Evolutionary conservation across 2,329 filamentous ascomycete species (phyloP).

Genomic region (Botrytis paeoniae): DNA sequence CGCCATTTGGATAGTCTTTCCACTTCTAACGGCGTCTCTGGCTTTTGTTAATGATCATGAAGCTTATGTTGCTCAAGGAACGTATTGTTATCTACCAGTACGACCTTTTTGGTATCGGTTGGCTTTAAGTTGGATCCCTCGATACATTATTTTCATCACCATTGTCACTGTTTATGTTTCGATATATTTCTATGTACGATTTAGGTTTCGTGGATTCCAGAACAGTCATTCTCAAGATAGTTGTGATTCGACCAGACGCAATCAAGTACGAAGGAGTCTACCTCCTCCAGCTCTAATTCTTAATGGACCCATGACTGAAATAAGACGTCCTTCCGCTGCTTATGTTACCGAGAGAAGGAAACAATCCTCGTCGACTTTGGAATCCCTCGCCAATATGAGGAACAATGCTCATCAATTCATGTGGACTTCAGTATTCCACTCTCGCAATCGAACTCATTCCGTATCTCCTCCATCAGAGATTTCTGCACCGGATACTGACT

Average conservation of each 20-base stretch:
- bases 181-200: slow-evolving; percentile 66
- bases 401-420: slow-evolving; percentile 34
- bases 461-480: slow-evolving; percentile 26
- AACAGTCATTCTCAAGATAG: slow-evolving; percentile 19
- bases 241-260: slow-evolving; percentile 17
- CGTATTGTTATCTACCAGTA: slow-evolving; percentile 67
- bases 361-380: slow-evolving; percentile 25
- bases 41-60: slow-evolving; percentile 56
- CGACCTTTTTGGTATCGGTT: slow-evolving; percentile 67
- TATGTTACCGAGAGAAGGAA: slow-evolving; percentile 22
- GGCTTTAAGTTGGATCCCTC: slow-evolving; percentile 68
- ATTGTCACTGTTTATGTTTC: slow-evolving; percentile 64
- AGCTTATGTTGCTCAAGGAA: slow-evolving; percentile 60
- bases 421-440: slow-evolving; percentile 30
- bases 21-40: slow-evolving; percentile 57
- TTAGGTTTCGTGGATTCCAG: slow-evolving; percentile 36
- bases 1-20: slow-evolving; percentile 53
- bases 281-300: slow-evolving; percentile 31
- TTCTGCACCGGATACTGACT: slow-evolving; percentile 27
- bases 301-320: slow-evolving; percentile 34
- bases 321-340: slow-evolving; percentile 21
- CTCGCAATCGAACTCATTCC: slow-evolving; percentile 20
- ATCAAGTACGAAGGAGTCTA: slow-evolving; percentile 21
- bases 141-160: slow-evolving; percentile 63
- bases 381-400: slow-evolving; percentile 22